Evolutionary conservation across 2,329 filamentous ascomycete genomes (phyloP).

Genomic region (Elsinoe necatrix): DNA sequence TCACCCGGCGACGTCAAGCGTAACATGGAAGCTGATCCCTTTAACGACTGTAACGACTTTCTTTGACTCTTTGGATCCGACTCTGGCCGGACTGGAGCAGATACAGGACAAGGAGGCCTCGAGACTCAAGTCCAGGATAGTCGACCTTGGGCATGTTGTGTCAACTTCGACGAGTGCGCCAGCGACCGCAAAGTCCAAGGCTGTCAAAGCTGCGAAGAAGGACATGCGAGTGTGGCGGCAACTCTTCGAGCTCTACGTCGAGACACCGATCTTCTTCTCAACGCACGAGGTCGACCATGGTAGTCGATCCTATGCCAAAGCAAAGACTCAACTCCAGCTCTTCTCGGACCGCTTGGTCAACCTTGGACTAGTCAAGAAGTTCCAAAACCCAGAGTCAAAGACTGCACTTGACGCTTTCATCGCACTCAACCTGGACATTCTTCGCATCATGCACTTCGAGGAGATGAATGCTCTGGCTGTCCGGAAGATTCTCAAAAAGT

Average conservation of each 20-base stretch:
- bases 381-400: constrained; percentile 59
- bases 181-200: constrained; percentile 46
- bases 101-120: constrained; percentile 60
- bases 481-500: constrained; percentile 83
- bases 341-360: constrained; percentile 62
- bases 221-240: constrained; percentile 70
- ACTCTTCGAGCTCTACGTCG: constrained; percentile 73
- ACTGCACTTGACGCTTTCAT: constrained; percentile 61
- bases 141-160: constrained; percentile 56
- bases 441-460: constrained; percentile 74
- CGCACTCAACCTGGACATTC: constrained; percentile 62
- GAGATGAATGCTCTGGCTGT: constrained; percentile 74
- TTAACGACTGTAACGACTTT: constrained; percentile 71
- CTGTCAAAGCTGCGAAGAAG: constrained; percentile 38
- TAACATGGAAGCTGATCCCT: constrained; percentile 59
- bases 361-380: constrained; percentile 49
- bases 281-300: constrained; percentile 64
- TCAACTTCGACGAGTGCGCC: constrained; percentile 44
- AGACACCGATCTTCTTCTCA: constrained; percentile 75
- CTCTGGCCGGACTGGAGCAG: constrained; percentile 59
- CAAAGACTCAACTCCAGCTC: constrained; percentile 58
- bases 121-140: constrained; percentile 55
- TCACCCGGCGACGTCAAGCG: background rate
- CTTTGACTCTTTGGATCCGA: constrained; percentile 64
- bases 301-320: constrained; percentile 55